Evolutionary conservation across 1,284 basidiomycete species (phyloP).

Genomic region (Leccinum fallax): DNA sequence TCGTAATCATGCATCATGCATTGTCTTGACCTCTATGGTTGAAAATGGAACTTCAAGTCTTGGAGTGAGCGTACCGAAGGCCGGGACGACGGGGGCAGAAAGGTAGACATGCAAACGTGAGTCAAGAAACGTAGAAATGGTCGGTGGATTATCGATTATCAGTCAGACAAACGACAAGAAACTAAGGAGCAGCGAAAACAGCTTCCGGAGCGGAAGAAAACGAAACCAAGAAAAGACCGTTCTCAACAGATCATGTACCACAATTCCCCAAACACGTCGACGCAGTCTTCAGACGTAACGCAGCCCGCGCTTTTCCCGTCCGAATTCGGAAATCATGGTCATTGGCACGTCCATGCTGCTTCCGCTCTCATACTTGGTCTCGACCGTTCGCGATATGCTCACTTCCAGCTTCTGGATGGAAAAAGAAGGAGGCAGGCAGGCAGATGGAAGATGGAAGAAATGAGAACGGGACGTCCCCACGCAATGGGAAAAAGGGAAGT

Average conservation of each 20-base stretch:
- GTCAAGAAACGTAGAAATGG: not conserved
- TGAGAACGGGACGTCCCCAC: not conserved
- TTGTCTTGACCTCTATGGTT: not conserved
- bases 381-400: slow-evolving; percentile 16
- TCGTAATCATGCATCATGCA: not conserved
- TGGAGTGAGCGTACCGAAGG: not conserved
- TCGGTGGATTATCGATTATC: not conserved
- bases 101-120: not conserved
- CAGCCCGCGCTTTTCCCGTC: not conserved
- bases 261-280: not conserved
- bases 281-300: too few species aligned
- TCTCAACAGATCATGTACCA: not conserved
- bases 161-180: not conserved
- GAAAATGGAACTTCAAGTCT: not conserved
- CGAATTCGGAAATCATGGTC: not conserved
- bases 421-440: too few species aligned
- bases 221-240: not conserved
- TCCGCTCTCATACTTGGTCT: slow-evolving; percentile 16
- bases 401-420: slow-evolving; percentile 18
- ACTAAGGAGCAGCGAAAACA: not conserved
- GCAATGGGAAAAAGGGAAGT: not conserved
- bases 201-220: not conserved
- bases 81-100: not conserved
- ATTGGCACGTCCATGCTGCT: not conserved
- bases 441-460: too few species aligned